Conservation (phyloP, 1,284 basidiomycete genomes). For the Rhodotorula sp. region DNA sequence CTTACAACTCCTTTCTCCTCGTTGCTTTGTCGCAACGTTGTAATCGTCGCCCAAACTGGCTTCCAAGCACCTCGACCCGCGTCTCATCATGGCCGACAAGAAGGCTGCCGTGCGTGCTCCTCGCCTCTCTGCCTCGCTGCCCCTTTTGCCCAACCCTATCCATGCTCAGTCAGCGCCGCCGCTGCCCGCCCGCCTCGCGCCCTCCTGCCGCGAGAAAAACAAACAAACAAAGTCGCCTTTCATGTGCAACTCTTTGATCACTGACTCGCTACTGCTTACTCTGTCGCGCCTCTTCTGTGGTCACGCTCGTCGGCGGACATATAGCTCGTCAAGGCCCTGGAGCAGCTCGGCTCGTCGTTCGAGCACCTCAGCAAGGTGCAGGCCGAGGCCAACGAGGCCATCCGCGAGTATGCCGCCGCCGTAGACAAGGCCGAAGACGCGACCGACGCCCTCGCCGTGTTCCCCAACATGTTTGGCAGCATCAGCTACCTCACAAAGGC, state of each 20-base stretch:
- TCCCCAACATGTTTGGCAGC: conserved; percentile 38
- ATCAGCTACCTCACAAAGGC: background rate
- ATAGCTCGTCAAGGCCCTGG: conserved; percentile 18
- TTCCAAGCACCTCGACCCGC: conserved; percentile 6
- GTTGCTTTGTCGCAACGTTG: background rate
- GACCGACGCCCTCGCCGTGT: conserved; percentile 43
- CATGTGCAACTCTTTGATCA: no score
- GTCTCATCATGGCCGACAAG: conserved; percentile 24
- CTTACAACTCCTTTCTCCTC: no score
- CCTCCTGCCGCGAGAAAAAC: background rate
- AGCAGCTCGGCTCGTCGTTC: conserved; percentile 43
- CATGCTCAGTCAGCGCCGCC: background rate
- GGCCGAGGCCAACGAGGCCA: conserved; percentile 48
- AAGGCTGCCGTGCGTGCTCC: conserved; percentile 20
- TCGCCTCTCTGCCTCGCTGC: background rate
- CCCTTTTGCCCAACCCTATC: background rate
- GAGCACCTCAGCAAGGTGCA: conserved; percentile 50
- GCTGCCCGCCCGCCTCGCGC: no score
- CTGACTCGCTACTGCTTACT: no score
- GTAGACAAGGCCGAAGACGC: conserved; percentile 25
- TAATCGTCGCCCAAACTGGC: conserved; percentile 5
- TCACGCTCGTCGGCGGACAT: background rate
- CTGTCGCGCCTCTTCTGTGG: no score
- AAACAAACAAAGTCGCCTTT: background rate
- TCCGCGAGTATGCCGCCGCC: conserved; percentile 48